A percentile compares a stretch with the other conserved stretches of the same genome.
Evolutionary conservation across 805 yeast species (phyloP).

Genomic region (Blastobotrys terrestris): DNA sequence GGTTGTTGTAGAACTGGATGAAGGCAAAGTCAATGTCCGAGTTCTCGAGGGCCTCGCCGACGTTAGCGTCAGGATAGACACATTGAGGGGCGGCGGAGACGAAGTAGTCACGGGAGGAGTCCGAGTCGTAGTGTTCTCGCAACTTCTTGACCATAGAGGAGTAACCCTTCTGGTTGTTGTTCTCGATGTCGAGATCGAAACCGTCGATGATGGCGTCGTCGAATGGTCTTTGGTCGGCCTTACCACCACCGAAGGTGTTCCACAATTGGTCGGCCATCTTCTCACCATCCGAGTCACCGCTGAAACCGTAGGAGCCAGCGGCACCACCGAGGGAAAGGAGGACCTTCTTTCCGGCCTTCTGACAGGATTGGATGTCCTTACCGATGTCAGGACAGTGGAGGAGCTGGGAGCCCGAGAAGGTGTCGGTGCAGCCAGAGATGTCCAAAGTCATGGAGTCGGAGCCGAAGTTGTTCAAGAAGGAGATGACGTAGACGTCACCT

Average conservation of each 20-base stretch:
- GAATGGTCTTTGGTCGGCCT: conserved; percentile 44
- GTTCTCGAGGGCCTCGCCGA: conserved; percentile 60
- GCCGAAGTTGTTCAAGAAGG: conserved; percentile 66
- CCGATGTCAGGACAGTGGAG: conserved; percentile 45
- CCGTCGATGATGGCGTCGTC: conserved; percentile 78
- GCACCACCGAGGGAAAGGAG: conserved; percentile 78
- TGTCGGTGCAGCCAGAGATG: conserved; percentile 47
- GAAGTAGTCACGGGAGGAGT: conserved; percentile 56
- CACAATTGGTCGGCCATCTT: conserved; percentile 48
- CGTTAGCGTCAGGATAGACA: conserved; percentile 69
- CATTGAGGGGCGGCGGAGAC: conserved; percentile 93
- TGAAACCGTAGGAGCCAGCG: conserved; percentile 49
- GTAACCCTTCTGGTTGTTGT: conserved; percentile 57
- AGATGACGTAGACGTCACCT: conserved; percentile 55
- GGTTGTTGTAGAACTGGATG: conserved; percentile 85
- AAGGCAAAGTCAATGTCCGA: conserved; percentile 74
- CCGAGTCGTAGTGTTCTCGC: conserved; percentile 37
- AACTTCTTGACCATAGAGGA: conserved; percentile 51
- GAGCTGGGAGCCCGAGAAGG: conserved; percentile 35
- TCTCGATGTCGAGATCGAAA: conserved; percentile 69
- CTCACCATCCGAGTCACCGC: conserved; percentile 48
- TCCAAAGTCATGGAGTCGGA: conserved; percentile 36
- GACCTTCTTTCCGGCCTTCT: conserved; percentile 68
- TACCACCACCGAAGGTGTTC: conserved; percentile 49
- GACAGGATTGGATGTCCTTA: conserved; percentile 68